Percentiles rank a stretch among this genome's conserved stretches.
phyloP scores from a whole-genome alignment of 169 alveolate genomes.

The Theileria parva region DNA sequence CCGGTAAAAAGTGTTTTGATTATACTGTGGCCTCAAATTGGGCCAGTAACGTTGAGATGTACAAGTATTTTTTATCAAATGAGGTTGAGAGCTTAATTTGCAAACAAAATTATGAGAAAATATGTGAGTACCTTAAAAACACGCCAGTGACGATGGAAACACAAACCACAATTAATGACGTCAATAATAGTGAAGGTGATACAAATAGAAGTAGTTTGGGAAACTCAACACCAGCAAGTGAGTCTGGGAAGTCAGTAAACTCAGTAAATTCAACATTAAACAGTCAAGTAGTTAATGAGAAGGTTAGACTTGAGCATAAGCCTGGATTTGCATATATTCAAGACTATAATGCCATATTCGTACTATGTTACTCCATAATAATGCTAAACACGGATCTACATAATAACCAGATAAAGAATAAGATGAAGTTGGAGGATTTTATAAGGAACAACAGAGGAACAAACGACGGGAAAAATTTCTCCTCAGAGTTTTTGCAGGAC shows the following conservation, averaged over 20 bases:
- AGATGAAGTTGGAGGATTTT: constrained; percentile 86
- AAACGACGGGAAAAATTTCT: constrained; percentile 82
- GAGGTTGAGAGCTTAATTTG: constrained; percentile 25
- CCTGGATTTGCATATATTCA: constrained; percentile 67
- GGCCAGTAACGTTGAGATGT: constrained; percentile 30
- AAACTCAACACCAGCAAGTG: constrained; percentile 3
- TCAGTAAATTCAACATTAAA: constrained; percentile 33
- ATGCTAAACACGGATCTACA: constrained; percentile 91
- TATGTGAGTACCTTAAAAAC: constrained; percentile 25
- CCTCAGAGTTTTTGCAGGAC: constrained; percentile 59
- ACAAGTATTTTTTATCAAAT: constrained; percentile 30
- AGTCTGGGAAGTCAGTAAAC: constrained; percentile 32
- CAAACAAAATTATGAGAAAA: not conserved
- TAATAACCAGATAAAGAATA: constrained; percentile 83
- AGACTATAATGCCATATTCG: constrained; percentile 83
- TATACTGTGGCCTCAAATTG: constrained; percentile 17
- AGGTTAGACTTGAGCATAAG: constrained; percentile 20
- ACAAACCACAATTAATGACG: not conserved
- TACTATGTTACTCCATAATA: constrained; percentile 85
- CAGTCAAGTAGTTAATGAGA: constrained; percentile 54
- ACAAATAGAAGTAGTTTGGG: constrained; percentile 10
- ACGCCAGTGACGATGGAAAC: constrained; percentile 18
- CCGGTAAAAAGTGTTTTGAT: not conserved
- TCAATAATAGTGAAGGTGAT: constrained; percentile 8
- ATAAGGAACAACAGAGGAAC: constrained; percentile 86